Evolutionary conservation across 1,284 basidiomycete species (phyloP).

Genomic region (Ustilago tritici): DNA sequence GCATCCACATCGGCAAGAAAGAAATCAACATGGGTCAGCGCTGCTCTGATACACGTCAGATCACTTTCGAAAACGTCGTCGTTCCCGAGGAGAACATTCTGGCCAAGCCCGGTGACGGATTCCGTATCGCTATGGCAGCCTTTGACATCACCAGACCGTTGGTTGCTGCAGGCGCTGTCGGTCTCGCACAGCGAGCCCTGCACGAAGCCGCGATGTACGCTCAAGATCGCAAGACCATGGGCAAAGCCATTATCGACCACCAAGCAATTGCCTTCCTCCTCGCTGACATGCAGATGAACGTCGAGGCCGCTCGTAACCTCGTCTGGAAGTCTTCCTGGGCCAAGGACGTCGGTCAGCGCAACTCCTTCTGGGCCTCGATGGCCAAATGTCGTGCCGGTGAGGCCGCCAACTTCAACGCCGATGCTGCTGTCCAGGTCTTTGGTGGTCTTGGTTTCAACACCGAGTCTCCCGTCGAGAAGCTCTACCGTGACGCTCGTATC

Average conservation of each 20-base stretch:
- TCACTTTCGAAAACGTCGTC: conserved; percentile 74
- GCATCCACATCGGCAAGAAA: conserved; percentile 72
- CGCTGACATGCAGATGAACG: conserved; percentile 74
- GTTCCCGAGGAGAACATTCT: conserved; percentile 73
- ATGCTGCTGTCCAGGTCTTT: conserved; percentile 71
- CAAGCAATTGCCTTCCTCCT: conserved; percentile 74
- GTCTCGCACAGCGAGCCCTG: conserved; percentile 73
- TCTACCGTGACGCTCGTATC: conserved; percentile 71
- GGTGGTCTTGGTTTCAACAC: conserved; percentile 74
- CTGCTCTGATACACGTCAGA: conserved; percentile 74
- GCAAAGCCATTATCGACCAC: conserved; percentile 74
- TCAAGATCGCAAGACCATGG: conserved; percentile 74
- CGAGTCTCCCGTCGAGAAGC: conserved; percentile 74
- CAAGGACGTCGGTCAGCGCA: conserved; percentile 73
- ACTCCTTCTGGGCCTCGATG: conserved; percentile 74
- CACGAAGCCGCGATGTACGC: conserved; percentile 74
- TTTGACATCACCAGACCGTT: conserved; percentile 73
- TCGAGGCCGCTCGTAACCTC: conserved; percentile 72
- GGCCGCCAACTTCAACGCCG: conserved; percentile 60
- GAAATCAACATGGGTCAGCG: conserved; percentile 76
- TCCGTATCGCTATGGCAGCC: conserved; percentile 74
- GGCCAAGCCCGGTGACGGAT: conserved; percentile 73
- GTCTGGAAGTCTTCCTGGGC: conserved; percentile 73
- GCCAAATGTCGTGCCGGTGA: conserved; percentile 72
- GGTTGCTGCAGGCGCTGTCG: conserved; percentile 74